Evolutionary conservation across 2,329 filamentous ascomycete species (phyloP), one percentile per base, ranked within the genome.

Genomic region (Macroventuria anomochaeta): DNA sequence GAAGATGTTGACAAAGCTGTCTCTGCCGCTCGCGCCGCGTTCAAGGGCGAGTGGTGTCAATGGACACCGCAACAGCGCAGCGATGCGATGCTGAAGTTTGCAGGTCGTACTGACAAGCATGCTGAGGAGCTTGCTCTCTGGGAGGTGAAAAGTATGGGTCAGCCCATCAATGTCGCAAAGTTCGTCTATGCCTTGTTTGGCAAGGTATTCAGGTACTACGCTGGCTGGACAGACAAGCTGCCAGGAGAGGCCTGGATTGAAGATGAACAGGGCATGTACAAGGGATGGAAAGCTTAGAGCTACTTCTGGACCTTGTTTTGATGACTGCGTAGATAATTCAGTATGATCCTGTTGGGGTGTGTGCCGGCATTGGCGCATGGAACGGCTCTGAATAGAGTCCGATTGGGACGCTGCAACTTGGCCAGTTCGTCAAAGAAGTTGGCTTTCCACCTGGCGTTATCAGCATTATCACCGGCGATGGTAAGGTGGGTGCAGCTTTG

Each of bases 391-490:
- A 72, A 43, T 69, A 72, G 46, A 66, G 61, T 6, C 68, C 68
- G 1, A 62, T 61, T 23, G 59, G 58, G 21, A 38, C 63, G 12
- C 47, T 70, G 5, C 51, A 67, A 13, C 42, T 67, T 4, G 65
- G 58, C 3, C 50, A 60, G 4, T 55, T 76, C 1, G 46, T 76
- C 49, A 63, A 71, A 28, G 67, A 75, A 50, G 67, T 68, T 34
- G 65, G 63, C 17, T 72, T 76, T 38, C 75, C 75, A 3, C 70
- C 75, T 26, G 76, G 75, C 12, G 75, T 78, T 1, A 60, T 79
- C 46, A 76, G 79, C 58, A 67, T 64, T 7, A 2, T 72, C 5
- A 61, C 69, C 1, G 69, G 69, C 6, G 67, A 63, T 36, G 73
- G 73, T 3, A 54, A 57, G 13, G 70, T 67, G 0, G 73, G 73